Evolutionary conservation across 768 basidiomycete genomes (phyloP), one percentile per base, ranked within the genome.

Genomic region (Russula earlei): DNA sequence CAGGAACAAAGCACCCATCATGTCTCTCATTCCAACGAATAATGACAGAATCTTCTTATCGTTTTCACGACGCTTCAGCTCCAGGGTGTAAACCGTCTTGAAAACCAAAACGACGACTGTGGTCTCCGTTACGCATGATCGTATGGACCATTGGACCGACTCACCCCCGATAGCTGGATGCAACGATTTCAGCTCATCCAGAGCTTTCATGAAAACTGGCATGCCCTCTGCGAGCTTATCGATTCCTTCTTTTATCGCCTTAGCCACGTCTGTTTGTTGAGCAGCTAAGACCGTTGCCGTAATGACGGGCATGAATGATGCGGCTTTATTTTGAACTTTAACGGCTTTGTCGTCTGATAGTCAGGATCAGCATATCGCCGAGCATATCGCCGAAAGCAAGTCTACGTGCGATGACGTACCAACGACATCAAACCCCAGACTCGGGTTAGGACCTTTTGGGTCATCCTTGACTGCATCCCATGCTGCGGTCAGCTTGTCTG

Each of bases 31-130:
- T 57, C 77, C 73, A 9, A 74, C 63, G 36, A 75, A 75, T 6
- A 82, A 67, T 4, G 70, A 66, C 2, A 73, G 55, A 7, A 80
- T 70, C 56, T 77, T 78, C 53, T 71, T 73, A 52, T 81, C 75
- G 51, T 82, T 81, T 25, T 78, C 77, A 22, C 75, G 67, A 22
- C 78, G 68, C 3, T 74, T 75, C 52, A 75, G 52, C 50, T 80
- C 78, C 34, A 81, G 66, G 17, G 73, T 72, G 25, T 78, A 70
- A 5, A 77, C 77, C 0, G 77, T 67, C 34, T 74, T 70, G 65
- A 81, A 81, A 1, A 79, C 78, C 12, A 72, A 62, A 17, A 80
- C 75, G 27, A 73, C 77, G 44, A 77, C 80, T 71, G 15, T 8
- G n/a, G 24, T 7, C 27, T 33, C 19, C 2, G 37, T 51, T 17